Base-by-base conservation (phyloP, 2,329 filamentous ascomycete genomes). In the Verticillium isaacii region DNA sequence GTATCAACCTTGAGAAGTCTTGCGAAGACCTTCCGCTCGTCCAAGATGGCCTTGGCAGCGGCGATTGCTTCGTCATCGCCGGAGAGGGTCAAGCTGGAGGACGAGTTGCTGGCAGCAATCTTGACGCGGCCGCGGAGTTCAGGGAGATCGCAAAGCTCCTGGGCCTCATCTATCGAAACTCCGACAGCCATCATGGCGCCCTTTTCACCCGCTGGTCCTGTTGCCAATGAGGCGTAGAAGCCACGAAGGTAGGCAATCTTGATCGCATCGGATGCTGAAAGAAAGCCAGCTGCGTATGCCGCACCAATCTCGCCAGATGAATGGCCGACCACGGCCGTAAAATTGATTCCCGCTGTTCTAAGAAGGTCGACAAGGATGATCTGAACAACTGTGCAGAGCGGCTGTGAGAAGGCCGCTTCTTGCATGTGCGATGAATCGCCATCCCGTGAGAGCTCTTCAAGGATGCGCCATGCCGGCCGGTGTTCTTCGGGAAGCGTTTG, bases 291-390 rank as follows among this genome's bases (percentile, higher is more conserved):
- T 0, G 81, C 80, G 64, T 82, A 85, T 0, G 79, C 82, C 0
- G 80, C 80, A 0, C 69, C 80, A 17, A 83, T 82, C 64, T 84
- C 81, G 2, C 81, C 81, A 0, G 77, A 79, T 0, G 80, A 82
- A 65, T 83, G 81, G 2, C 81, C 81, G 2, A 81, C 72, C 0
- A 80, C 77, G 1, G 71, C 73, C 2, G 62, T 41, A 6, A 78
- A 73, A 0, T 59, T 55, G 19, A 82, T 60, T 3, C 73, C 73
- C 5, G 73, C 74, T 0, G 67, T 62, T 0, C 61, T 41, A 0
- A 74, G 64, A 1, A 71, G 60, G 8, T 73, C 68, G 7, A 74
- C 67, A 1, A 74, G 60, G 2, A 68, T 70, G 25, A 58, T 59
- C 59, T 70, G 68, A 11, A 70, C 57, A 2, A 66, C 66, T 0